Evolutionary conservation across 2,329 filamentous ascomycete genomes (phyloP).

Genomic region (Fusarium pseudocircinatum): DNA sequence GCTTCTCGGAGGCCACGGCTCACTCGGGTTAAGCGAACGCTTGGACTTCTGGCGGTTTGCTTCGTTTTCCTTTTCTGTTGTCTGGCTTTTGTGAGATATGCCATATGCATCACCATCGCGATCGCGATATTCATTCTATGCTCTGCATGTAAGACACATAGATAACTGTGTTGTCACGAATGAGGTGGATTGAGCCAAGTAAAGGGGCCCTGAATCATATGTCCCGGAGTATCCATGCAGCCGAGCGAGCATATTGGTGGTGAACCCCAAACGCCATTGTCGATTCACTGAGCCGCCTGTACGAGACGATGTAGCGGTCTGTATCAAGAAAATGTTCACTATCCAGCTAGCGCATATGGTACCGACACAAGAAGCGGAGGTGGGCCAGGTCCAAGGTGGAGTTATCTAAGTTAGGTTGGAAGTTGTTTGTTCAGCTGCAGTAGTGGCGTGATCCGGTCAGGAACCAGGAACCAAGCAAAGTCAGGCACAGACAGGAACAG

Average conservation of each 20-base stretch:
- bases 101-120: constrained; percentile 17
- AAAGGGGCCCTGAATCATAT: constrained; percentile 1
- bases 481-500: constrained; percentile 19
- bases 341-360: not conserved
- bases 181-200: not conserved
- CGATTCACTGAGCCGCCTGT: not conserved
- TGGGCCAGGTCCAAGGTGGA: constrained; percentile 29
- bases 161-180: not conserved
- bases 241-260: not conserved
- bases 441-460: constrained; percentile 33
- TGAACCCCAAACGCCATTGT: not conserved
- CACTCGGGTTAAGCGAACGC: constrained; percentile 20
- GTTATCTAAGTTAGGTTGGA: not conserved
- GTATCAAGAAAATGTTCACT: constrained; percentile 12
- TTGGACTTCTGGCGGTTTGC: constrained; percentile 27
- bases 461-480: constrained; percentile 37
- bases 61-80: constrained; percentile 11
- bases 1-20: constrained; percentile 18
- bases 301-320: constrained; percentile 21
- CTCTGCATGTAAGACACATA: not conserved
- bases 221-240: not conserved
- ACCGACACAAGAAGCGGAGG: not conserved
- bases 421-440: constrained; percentile 17
- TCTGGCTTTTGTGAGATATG: constrained; percentile 3
- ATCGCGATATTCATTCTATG: not conserved